Percentiles rank a stretch among this genome's conserved stretches.
Evolutionary conservation across 208 protist genomes (phyloP).

Genomic region (Leishmania amazonensis): DNA sequence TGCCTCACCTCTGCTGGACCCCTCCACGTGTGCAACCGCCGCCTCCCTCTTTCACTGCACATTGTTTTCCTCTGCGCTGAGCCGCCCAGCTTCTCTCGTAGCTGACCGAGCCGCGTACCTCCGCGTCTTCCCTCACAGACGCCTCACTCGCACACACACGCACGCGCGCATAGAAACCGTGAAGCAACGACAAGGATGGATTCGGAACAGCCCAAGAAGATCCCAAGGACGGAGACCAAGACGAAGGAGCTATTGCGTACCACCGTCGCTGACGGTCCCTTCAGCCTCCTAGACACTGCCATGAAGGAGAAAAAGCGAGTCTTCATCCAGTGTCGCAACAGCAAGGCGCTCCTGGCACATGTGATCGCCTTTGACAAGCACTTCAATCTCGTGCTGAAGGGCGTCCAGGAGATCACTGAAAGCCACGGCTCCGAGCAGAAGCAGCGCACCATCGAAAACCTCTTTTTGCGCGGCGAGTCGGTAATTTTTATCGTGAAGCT

Average conservation of each 20-base stretch:
- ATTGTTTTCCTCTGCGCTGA: neutral
- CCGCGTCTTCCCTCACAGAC: neutral
- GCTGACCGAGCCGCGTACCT: neutral
- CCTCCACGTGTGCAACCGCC: neutral
- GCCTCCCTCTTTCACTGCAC: neutral
- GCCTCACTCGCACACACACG: neutral
- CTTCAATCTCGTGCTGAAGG: conserved; percentile 99
- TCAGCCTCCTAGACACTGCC: conserved; percentile 78
- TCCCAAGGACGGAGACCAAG: conserved; percentile 31
- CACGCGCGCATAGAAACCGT: neutral
- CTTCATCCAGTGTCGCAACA: conserved; percentile 99
- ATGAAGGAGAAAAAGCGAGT: conserved; percentile 91
- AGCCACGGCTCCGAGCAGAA: conserved; percentile 95
- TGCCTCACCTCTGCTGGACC: neutral
- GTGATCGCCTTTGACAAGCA: conserved; percentile 99
- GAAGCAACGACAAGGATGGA: conserved; percentile 18
- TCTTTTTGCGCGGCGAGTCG: conserved; percentile 99
- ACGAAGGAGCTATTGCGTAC: conserved; percentile 70
- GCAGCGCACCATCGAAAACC: conserved; percentile 95
- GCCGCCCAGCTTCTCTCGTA: neutral
- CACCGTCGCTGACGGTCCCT: conserved; percentile 69
- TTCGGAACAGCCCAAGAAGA: conserved; percentile 31
- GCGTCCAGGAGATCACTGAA: conserved; percentile 76
- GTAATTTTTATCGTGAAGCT: conserved; percentile 99
- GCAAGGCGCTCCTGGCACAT: conserved; percentile 98